Percentiles rank a stretch among this genome's conserved stretches.
Evolutionary conservation across 495 filamentous ascomycete genomes (phyloP).

Genomic region (Tuber umbilicatum): DNA sequence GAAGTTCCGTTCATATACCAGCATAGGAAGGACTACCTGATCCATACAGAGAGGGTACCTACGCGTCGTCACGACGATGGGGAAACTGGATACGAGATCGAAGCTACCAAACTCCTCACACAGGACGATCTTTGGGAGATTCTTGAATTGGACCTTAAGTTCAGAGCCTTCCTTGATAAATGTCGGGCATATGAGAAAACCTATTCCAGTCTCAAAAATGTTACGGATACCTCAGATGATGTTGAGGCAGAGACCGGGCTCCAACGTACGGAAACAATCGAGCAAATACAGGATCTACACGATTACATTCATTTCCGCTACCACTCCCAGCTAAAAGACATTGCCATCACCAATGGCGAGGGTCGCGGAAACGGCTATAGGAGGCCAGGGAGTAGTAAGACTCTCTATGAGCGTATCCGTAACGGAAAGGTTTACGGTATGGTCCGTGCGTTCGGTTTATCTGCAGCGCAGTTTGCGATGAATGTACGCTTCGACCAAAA

Average conservation of each 20-base stretch:
- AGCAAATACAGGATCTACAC: conserved; percentile 91
- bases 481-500: conserved; percentile 72
- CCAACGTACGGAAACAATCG: conserved; percentile 66
- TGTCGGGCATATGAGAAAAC: conserved; percentile 71
- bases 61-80: conserved; percentile 51
- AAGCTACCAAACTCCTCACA: conserved; percentile 79
- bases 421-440: conserved; percentile 70
- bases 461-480: conserved; percentile 75
- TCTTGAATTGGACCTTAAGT: conserved; percentile 89
- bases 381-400: conserved; percentile 66
- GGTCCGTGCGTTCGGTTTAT: conserved; percentile 84
- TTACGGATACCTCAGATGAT: conserved; percentile 27
- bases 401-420: conserved; percentile 75
- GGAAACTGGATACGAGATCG: conserved; percentile 63
- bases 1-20: conserved; percentile 98
- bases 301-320: conserved; percentile 97
- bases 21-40: conserved; percentile 94
- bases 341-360: conserved; percentile 55
- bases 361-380: conserved; percentile 51
- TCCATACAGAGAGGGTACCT: conserved; percentile 74
- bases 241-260: conserved; percentile 67
- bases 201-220: conserved; percentile 61
- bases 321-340: conserved; percentile 69
- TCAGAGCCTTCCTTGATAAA: conserved; percentile 82
- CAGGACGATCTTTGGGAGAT: conserved; percentile 94